Evolutionary conservation across 169 alveolate genomes (phyloP), one percentile per base, ranked within the genome.

Genomic region (Plasmodium sp.): DNA sequence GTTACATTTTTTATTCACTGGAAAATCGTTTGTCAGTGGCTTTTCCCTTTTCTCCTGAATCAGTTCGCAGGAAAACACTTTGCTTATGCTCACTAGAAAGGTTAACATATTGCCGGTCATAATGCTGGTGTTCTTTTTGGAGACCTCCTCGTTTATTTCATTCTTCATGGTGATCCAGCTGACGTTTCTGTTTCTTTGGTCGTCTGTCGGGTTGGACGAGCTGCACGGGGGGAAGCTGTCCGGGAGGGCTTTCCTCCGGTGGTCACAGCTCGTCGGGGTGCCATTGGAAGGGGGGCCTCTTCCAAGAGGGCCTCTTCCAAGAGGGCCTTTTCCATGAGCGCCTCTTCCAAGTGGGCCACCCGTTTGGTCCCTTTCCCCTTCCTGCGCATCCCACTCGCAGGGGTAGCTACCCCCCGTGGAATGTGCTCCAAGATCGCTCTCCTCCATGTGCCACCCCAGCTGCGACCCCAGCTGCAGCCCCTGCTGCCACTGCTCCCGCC

Each of bases 1-100:
- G 84, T 77, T 77, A 41, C 16, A 18, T 86, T 58, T 75, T n/a
- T 77, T 39, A 75, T 56, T 75, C 16, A 54, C 67, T 10, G 6
- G 34, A 75, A 75, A 83, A 75, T 86, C 74, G 81, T 77, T 54
- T 31, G 54, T 74, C 22, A 75, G n/a, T 41, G 62, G 36, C 77
- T 86, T 86, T 4, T 86, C 93, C 67, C 85, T 86, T 77, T 67
- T 86, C 67, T 77, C 81, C 16, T 86, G 80, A 45, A 86, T 79
- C 27, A 86, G 54, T 86, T 86, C 86, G 67, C 93, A 86, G 67
- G 34, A 77, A 71, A 75, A 86, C 33, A 75, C 79, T 86, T 51
- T 86, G 77, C 93, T 86, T 86, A 86, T 86, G 67, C 93, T 86
- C 41, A 80, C 39, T 31, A 86, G 67, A 39, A 86, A 86, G 3